These are phyloP conservation scores for Entomortierella lignicola DNA, from an alignment of 192 early-diverging fungal species.

Conservation along the genomic window DNA sequence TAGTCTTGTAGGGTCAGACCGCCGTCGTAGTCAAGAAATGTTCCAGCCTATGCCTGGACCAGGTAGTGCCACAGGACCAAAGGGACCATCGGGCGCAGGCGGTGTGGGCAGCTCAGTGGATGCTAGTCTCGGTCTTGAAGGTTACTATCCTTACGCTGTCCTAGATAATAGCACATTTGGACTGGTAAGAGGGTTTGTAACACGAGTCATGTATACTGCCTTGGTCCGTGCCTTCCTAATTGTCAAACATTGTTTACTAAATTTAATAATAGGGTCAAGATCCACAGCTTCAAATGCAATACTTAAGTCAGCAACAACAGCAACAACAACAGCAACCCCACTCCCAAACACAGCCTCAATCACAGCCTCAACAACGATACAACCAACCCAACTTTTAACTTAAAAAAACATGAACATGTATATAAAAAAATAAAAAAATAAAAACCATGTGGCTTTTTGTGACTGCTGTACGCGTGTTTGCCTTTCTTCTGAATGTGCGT, in stretches of 20 bases:
- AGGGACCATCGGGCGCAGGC: constrained; percentile 5
- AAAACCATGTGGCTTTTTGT: neutral
- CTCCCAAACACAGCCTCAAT: constrained; percentile 6
- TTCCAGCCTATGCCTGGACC: constrained; percentile 30
- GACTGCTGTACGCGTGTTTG: no score
- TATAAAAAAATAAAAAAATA: neutral
- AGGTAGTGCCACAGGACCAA: constrained; percentile 7
- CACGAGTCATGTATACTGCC: neutral
- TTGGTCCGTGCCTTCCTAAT: constrained; percentile 6
- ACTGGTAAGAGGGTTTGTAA: constrained; percentile 25
- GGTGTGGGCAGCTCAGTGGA: constrained; percentile 6
- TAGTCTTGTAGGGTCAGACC: constrained; percentile 11
- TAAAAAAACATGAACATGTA: neutral
- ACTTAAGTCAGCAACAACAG: constrained; percentile 10
- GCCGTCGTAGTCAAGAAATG: constrained; percentile 34
- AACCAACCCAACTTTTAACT: neutral
- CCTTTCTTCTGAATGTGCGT: neutral
- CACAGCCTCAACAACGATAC: neutral
- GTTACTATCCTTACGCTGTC: constrained; percentile 32
- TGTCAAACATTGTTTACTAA: neutral
- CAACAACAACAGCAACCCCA: neutral
- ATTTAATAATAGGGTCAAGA: neutral
- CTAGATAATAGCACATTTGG: constrained; percentile 23
- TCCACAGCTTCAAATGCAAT: constrained; percentile 17
- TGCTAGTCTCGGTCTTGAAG: constrained; percentile 8